These are phyloP conservation scores for Akanthomyces uredinophilus DNA, from an alignment of 2,329 filamentous ascomycete genomes.

Conservation along the genomic window DNA sequence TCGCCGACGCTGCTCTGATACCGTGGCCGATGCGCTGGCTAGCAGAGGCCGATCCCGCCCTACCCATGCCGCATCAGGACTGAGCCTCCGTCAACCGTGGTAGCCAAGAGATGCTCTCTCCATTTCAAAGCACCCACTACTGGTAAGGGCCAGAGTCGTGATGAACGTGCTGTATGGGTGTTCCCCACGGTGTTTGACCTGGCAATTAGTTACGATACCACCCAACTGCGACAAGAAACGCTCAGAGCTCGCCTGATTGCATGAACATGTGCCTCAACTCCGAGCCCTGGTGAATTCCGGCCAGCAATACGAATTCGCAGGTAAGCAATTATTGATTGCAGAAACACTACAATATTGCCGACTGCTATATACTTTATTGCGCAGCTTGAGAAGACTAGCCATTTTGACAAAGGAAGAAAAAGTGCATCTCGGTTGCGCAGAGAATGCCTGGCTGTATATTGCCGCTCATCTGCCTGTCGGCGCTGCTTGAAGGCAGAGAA, in stretches of 20 bases:
- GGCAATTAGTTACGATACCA: neutral
- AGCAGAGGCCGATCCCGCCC: conserved; percentile 4
- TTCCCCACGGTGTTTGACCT: neutral
- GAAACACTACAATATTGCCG: neutral
- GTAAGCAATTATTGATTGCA: neutral
- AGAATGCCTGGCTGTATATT: no score
- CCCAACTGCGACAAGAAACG: neutral
- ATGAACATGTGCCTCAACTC: neutral
- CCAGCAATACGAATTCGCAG: neutral
- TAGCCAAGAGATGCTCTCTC: neutral
- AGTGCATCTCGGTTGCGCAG: no score
- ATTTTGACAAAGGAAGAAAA: neutral
- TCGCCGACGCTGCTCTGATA: neutral
- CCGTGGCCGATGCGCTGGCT: neutral
- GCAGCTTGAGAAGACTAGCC: neutral
- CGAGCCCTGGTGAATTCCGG: neutral
- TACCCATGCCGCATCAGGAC: neutral
- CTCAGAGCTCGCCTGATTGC: neutral
- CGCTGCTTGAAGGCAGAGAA: neutral
- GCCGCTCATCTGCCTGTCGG: neutral
- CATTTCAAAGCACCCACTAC: neutral
- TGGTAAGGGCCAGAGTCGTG: no score
- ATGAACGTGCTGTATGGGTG: neutral
- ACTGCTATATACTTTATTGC: neutral
- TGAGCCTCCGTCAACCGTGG: neutral